phyloP scores from a whole-genome alignment of 805 yeast genomes.

The Candida yuanshanica region DNA sequence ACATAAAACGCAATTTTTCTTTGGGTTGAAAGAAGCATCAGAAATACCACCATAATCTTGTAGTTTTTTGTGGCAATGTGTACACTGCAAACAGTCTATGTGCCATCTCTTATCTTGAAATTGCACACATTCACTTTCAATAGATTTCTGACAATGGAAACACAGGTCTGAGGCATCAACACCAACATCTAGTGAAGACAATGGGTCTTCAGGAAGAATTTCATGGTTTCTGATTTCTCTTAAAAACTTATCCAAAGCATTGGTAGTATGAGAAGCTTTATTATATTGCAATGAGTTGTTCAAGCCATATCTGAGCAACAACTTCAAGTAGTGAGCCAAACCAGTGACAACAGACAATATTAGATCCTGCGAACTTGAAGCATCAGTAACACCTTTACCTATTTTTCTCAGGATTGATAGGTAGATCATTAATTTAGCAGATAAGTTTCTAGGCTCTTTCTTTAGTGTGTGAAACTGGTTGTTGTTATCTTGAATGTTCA shows the following conservation, averaged over 20 bases:
- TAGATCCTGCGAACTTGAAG: constrained; percentile 47
- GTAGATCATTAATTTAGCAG: constrained; percentile 87
- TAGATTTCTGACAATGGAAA: constrained; percentile 60
- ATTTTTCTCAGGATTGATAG: constrained; percentile 72
- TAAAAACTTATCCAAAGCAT: constrained; percentile 60
- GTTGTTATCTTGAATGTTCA: constrained; percentile 8
- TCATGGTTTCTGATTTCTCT: constrained; percentile 45
- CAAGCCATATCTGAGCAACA: constrained; percentile 76
- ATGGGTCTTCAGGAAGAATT: constrained; percentile 30
- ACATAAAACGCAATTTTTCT: constrained; percentile 43
- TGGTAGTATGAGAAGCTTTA: constrained; percentile 48
- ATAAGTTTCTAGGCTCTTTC: constrained; percentile 65
- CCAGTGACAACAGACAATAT: constrained; percentile 81
- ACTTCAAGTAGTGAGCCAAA: constrained; percentile 85
- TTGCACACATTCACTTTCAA: constrained; percentile 76
- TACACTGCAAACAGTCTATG: constrained; percentile 62
- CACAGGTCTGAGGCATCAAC: constrained; percentile 73
- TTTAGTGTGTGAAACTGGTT: constrained; percentile 15
- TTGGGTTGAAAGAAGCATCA: constrained; percentile 38
- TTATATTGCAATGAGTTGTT: constrained; percentile 69
- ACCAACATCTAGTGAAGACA: constrained; percentile 39
- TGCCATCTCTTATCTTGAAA: constrained; percentile 77
- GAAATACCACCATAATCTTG: constrained; percentile 32
- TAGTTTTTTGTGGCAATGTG: constrained; percentile 44
- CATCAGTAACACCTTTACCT: constrained; percentile 29